phyloP scores from a whole-genome alignment of 2,329 filamentous ascomycete species.

The Proliferodiscus dingleyae region DNA sequence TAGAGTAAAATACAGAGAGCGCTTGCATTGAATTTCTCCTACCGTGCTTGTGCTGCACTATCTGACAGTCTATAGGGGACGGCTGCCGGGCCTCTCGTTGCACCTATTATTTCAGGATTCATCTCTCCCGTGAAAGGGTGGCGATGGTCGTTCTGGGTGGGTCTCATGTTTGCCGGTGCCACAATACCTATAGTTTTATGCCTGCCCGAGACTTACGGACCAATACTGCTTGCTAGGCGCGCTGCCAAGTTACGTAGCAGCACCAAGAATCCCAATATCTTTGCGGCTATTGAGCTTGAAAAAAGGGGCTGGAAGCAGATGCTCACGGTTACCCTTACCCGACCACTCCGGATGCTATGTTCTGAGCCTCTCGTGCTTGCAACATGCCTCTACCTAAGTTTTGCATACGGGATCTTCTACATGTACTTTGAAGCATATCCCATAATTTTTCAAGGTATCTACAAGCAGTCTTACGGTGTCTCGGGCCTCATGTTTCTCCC shows the following conservation, averaged over 20 bases:
- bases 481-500: constrained; percentile 57
- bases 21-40: too few relatives aligned
- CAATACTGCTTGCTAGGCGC: constrained; percentile 55
- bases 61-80: constrained; percentile 44
- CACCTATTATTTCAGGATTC: constrained; percentile 57
- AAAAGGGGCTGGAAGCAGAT: constrained; percentile 46
- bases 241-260: constrained; percentile 53
- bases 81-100: constrained; percentile 57
- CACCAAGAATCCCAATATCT: constrained; percentile 50
- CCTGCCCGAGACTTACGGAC: constrained; percentile 58
- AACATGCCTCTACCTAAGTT: constrained; percentile 54
- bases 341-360: constrained; percentile 54
- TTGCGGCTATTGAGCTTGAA: constrained; percentile 60
- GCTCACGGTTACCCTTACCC: constrained; percentile 53
- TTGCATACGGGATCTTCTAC: constrained; percentile 60
- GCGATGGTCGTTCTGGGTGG: constrained; percentile 61
- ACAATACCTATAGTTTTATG: constrained; percentile 56
- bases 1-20: too few relatives aligned
- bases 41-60: too few relatives aligned
- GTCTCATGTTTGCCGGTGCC: constrained; percentile 56
- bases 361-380: constrained; percentile 61
- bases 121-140: constrained; percentile 51
- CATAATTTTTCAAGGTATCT: constrained; percentile 55
- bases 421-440: constrained; percentile 63
- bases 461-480: constrained; percentile 54